Evolutionary conservation across 176 grass and related monocot genomes (phyloP).

Genomic region (Zea mays): DNA sequence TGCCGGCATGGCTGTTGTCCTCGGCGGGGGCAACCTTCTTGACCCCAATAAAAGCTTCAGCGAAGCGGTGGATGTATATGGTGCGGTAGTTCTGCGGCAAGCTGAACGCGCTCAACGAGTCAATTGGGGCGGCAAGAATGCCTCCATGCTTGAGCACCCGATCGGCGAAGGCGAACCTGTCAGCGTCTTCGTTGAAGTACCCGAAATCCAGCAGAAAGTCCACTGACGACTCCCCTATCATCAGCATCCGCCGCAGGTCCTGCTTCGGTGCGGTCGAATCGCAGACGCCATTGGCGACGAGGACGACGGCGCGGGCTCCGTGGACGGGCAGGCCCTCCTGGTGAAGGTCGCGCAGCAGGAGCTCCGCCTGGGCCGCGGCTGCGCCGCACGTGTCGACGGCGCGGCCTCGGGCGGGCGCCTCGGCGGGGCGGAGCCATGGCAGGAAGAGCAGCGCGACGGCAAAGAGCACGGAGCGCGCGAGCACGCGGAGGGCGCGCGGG

Average conservation of each 20-base stretch:
- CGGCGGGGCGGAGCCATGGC: conserved; percentile 49
- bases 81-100: conserved; percentile 62
- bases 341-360: conserved; percentile 68
- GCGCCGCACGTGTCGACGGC: conserved; percentile 23
- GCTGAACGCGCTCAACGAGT: conserved; percentile 29
- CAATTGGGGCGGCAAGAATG: conserved; percentile 39
- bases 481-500: conserved; percentile 48
- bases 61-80: conserved; percentile 56
- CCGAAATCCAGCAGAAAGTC: conserved; percentile 59
- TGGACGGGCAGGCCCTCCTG: conserved; percentile 51
- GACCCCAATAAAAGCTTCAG: conserved; percentile 53
- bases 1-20: conserved; percentile 13
- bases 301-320: conserved; percentile 40
- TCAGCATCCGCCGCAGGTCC: conserved; percentile 35
- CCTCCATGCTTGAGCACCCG: conserved; percentile 67
- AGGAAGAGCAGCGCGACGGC: conserved; percentile 51
- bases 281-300: conserved; percentile 42
- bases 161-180: conserved; percentile 50
- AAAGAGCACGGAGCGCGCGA: conserved; percentile 61
- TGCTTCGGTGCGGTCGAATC: conserved; percentile 27
- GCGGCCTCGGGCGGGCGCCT: conserved; percentile 21
- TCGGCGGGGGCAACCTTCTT: conserved; percentile 46
- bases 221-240: conserved; percentile 49
- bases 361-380: conserved; percentile 44
- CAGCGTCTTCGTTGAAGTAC: conserved; percentile 38